Base-by-base conservation (phyloP, 352 stramenopile genomes). In the Phytopythium kandeliae region DNA sequence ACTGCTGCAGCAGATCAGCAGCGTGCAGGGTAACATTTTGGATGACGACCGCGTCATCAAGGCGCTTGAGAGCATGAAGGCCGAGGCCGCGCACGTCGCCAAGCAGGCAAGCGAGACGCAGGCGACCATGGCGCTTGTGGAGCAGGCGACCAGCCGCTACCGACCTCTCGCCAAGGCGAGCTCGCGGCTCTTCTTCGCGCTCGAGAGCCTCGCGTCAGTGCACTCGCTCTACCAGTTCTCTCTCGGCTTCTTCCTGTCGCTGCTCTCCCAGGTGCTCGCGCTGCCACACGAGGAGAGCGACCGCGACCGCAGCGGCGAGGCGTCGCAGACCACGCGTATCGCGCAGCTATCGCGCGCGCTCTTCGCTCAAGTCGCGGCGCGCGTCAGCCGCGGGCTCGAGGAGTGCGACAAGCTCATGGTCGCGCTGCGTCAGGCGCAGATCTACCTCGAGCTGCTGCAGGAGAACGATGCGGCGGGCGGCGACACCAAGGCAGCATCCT, bases 221-320 rank as follows among this genome's bases (percentile, higher is more conserved):
- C 95, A 97, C 70, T 99, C 98, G 59, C 68, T 99, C 38, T 99
- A 99, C 72, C 96, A 99, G 65, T 99, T 98, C 65, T 98, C 92
- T 55, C 74, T 99, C 0, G 78, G 86, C n/a, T 98, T 98, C 49
- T 99, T 99, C 67, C 86, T 99, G 41, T 81, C 81, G n/a, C 81
- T 98, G 28, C 69, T 99, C 22, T 84, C 92, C 10, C 85, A 87
- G 57, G 95, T 99, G 22, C 74, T 99, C 13, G 57, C 69, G 10
- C 61, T 71, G 16, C 63, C 74, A 9, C 54, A 25, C 25, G 37
- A 65, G 49, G 16, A 41, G 28, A 31, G 28, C 6, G 43, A 17
- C n/a, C n/a, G n/a, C n/a, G n/a, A n/a, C n/a, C n/a, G n/a, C n/a
- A n/a, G n/a, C n/a, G n/a, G n/a, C 7, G 26, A 40, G 1, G 53